Evolutionary conservation across 2,329 filamentous ascomycete genomes (phyloP).

Genomic region (Stachybotrys chartarum): DNA sequence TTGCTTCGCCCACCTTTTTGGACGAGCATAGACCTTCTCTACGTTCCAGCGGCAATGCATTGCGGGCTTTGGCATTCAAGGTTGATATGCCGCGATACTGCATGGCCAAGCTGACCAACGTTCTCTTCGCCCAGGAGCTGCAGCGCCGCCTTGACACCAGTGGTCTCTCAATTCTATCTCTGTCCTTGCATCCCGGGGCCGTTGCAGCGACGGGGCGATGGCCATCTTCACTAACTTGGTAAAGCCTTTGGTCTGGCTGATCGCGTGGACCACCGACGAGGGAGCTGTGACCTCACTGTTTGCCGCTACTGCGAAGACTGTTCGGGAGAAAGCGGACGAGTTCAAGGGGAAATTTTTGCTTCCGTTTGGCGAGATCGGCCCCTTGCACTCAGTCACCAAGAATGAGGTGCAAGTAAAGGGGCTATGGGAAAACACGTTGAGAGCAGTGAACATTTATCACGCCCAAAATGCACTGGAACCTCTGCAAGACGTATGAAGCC

Average conservation of each 20-base stretch:
- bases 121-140: slow-evolving; percentile 4
- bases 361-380: slow-evolving; percentile 1
- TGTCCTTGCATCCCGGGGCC: slow-evolving; percentile 3
- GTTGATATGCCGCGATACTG: not conserved
- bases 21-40: not conserved
- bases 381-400: not conserved
- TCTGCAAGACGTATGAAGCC: no score
- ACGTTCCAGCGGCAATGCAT: not conserved
- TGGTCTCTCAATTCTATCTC: not conserved
- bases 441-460: no score
- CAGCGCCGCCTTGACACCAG: slow-evolving; percentile 3
- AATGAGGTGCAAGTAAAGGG: slow-evolving; percentile 2
- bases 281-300: slow-evolving; percentile 3
- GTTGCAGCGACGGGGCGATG: slow-evolving; percentile 1
- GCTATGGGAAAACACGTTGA: no score
- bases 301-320: slow-evolving; percentile 3
- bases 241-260: not conserved
- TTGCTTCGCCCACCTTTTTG: not conserved
- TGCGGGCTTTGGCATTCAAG: not conserved
- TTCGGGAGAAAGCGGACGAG: not conserved
- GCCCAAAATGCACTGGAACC: no score
- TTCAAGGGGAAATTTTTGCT: slow-evolving; percentile 2
- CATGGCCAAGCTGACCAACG: slow-evolving; percentile 2
- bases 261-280: not conserved
- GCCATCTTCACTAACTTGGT: not conserved